Evolutionary conservation across 139 green algal genomes (phyloP), one percentile per base, ranked within the genome.

Genomic region (Limnomonas spitsbergensis): DNA sequence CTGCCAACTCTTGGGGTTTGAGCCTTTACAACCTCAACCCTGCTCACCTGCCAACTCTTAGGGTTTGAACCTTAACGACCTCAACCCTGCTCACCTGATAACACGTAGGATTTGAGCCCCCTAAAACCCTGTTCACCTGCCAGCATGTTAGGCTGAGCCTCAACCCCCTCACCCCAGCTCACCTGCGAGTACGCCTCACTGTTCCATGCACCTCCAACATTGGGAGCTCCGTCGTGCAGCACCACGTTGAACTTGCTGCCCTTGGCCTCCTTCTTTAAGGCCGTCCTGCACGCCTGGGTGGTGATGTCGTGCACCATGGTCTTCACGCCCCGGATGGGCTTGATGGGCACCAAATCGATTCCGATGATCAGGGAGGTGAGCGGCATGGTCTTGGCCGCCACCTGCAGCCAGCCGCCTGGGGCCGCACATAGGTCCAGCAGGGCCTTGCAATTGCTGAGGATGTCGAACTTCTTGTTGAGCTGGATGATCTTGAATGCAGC

Each of bases 401-500:
- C 95, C 27, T 76, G 69, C 69, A 91, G 82, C 88, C 84, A 89
- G 39, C 86, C 86, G 76, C 94, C 94, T 75, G 96, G 96, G 1
- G 96, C 96, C n/a, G 96, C 96, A 80, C 96, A 99, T 24, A 99
- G 88, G 80, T 99, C 96, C 38, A 99, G 85, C 39, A 97, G 61
- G 0, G 90, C 83, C 1, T 85, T 73, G 78, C 92, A 91, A 29
- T 88, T 91, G 31, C 82, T 76, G 3, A 99, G 87, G 82, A 99
- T 98, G 71, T 95, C 85, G 81, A 95, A 98, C 86, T 98, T 97
- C 37, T 93, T 85, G 86, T 99, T 98, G 6, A 99, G 91, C 87
- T 99, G 96, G 31, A 99, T 94, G 6, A 99, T 92, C 93, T 99
- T 99, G 88, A 99, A 99, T 1, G 96, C 95, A 40, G 96, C 95